Conservation (phyloP, 768 basidiomycete genomes). For the Brasilioporus rufonigricans region DNA sequence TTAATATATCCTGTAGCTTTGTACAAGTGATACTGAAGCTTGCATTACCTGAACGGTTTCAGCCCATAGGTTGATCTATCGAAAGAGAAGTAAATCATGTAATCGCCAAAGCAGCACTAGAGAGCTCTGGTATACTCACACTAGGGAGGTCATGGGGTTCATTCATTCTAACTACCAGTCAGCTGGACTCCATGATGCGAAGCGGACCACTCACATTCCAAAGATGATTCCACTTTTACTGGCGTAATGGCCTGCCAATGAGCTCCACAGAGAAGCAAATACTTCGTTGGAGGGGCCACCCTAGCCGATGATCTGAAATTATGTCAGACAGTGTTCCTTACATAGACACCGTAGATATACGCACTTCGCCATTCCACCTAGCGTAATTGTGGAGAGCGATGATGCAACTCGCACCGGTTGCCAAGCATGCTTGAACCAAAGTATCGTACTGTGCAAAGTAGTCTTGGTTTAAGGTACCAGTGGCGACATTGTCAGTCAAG, state of each 20-base stretch:
- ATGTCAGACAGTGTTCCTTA: not conserved
- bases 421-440: conserved; percentile 11
- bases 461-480: conserved; percentile 33
- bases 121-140: not conserved
- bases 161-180: conserved; percentile 11
- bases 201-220: conserved; percentile 1
- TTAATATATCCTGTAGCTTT: not conserved
- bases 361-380: conserved; percentile 6
- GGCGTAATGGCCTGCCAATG: conserved; percentile 4
- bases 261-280: conserved; percentile 12
- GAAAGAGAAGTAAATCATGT: not conserved
- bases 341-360: not conserved
- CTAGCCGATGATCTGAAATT: conserved; percentile 10
- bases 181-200: not conserved
- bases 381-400: conserved; percentile 18
- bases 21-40: not conserved
- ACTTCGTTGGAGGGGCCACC: conserved; percentile 11
- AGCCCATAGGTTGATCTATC: conserved; percentile 8
- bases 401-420: conserved; percentile 7
- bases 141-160: conserved; percentile 14
- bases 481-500: conserved; percentile 37
- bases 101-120: not conserved
- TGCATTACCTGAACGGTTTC: conserved; percentile 6
- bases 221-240: conserved; percentile 4
- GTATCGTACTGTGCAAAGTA: conserved; percentile 8